Evolutionary conservation across 768 basidiomycete genomes (phyloP).

Genomic region (Calocybe indica): DNA sequence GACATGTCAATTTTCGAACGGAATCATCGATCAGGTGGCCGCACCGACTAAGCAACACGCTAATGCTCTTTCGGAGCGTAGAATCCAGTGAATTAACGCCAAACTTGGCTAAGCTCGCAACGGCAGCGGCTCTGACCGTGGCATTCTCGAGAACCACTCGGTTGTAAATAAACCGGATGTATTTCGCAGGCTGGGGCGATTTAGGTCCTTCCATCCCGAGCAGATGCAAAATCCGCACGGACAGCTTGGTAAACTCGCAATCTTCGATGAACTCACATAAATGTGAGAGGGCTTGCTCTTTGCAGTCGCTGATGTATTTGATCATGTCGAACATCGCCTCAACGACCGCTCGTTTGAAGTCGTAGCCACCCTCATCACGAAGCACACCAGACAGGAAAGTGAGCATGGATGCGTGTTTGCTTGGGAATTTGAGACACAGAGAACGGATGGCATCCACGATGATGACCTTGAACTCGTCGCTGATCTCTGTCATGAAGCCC

Average conservation of each 20-base stretch:
- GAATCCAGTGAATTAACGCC: constrained; percentile 83
- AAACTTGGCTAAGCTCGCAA: constrained; percentile 92
- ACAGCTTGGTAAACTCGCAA: constrained; percentile 99
- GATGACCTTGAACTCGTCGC: constrained; percentile 99
- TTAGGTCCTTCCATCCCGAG: constrained; percentile 96
- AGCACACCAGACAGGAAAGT: constrained; percentile 94
- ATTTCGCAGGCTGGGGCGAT: constrained; percentile 94
- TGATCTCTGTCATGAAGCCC: constrained; percentile 98
- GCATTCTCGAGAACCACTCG: constrained; percentile 98
- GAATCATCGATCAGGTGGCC: constrained; percentile 5
- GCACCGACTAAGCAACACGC: constrained; percentile 81
- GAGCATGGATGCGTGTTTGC: constrained; percentile 96
- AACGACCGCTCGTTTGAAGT: constrained; percentile 98
- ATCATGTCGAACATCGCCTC: constrained; percentile 99
- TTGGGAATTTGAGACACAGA: constrained; percentile 96
- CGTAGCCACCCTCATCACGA: constrained; percentile 97
- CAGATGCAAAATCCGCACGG: constrained; percentile 92
- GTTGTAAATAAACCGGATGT: constrained; percentile 99
- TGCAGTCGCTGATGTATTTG: constrained; percentile 92
- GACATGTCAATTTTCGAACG: constrained; percentile 3
- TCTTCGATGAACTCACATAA: constrained; percentile 99
- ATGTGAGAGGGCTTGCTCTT: constrained; percentile 96
- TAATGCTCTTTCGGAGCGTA: constrained; percentile 77
- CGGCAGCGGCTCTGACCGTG: constrained; percentile 94
- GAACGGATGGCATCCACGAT: constrained; percentile 98